Percentiles rank a stretch among this genome's conserved stretches.
Conservation (phyloP, 2,329 filamentous ascomycete species). For the Colletotrichum plurivorum region DNA sequence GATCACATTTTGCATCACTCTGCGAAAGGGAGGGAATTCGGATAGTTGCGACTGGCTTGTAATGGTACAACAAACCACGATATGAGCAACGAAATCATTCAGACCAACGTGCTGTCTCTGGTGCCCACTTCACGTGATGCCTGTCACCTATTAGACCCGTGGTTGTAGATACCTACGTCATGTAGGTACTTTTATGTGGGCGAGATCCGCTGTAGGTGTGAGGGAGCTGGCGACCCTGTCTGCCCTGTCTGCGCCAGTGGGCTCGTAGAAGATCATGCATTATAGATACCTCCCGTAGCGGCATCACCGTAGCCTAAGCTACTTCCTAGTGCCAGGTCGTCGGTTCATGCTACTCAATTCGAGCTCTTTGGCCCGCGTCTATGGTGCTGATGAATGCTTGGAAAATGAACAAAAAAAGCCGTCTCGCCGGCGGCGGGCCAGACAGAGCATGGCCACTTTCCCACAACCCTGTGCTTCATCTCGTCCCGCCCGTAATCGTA, state of each 20-base stretch:
- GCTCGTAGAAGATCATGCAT: too few relatives aligned
- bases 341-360: constrained; percentile 33
- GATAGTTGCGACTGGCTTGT: constrained; percentile 44
- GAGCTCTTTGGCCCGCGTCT: constrained; percentile 32
- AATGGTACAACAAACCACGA: constrained; percentile 42
- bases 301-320: too few relatives aligned
- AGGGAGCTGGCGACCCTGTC: not conserved
- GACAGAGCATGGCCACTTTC: constrained; percentile 22
- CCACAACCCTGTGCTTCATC: not conserved
- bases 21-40: constrained; percentile 42
- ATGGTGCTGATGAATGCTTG: constrained; percentile 31
- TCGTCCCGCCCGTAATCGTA: constrained; percentile 33
- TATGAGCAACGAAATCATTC: constrained; percentile 43
- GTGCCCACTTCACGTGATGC: not conserved
- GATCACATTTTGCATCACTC: constrained; percentile 44
- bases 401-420: constrained; percentile 26
- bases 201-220: too few relatives aligned
- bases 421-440: constrained; percentile 10
- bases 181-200: too few relatives aligned
- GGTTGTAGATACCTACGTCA: too few relatives aligned
- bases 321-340: not conserved
- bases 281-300: too few relatives aligned
- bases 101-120: constrained; percentile 9
- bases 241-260: not conserved
- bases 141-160: not conserved